Percentiles rank a stretch among this genome's conserved stretches.
phyloP scores from a whole-genome alignment of 2,329 filamentous ascomycete genomes.

The Ophiostoma piceae region DNA sequence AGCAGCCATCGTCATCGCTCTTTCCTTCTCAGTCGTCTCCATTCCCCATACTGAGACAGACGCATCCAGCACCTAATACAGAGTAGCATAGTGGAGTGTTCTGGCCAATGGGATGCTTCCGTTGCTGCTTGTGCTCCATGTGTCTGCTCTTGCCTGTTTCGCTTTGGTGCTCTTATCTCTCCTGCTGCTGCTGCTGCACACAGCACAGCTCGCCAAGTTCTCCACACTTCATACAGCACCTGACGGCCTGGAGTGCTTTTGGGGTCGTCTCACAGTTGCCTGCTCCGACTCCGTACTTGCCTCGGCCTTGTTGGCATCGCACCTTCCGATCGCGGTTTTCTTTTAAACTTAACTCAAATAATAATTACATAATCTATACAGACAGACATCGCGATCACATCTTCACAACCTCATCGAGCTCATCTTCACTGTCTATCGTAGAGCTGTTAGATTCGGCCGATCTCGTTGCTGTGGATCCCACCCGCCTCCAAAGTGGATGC shows the following conservation, averaged over 20 bases:
- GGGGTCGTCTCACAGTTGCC: conserved; percentile 1
- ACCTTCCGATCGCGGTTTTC: not conserved
- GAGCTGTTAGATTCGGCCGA: conserved; percentile 8
- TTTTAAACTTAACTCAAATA: not conserved
- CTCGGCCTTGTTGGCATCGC: not conserved
- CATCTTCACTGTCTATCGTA: too few species aligned
- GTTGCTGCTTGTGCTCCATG: conserved; percentile 9
- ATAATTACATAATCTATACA: not conserved
- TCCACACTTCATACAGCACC: not conserved
- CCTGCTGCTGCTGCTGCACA: not conserved
- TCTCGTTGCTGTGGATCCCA: conserved; percentile 23
- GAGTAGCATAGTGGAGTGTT: not conserved
- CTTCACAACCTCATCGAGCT: not conserved
- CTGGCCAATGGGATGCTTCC: not conserved
- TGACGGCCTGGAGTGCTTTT: not conserved
- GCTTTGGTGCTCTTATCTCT: not conserved
- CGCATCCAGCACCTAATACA: not conserved
- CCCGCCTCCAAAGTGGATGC: conserved; percentile 8
- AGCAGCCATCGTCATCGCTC: conserved; percentile 6
- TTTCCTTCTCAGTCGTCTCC: not conserved
- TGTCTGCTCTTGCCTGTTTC: conserved; percentile 4
- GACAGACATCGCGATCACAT: not conserved
- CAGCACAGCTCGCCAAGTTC: conserved; percentile 4
- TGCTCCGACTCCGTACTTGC: not conserved
- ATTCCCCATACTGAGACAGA: conserved; percentile 6